Base-by-base conservation (phyloP, 768 basidiomycete genomes). In the Podaxis carcinomalis region DNA sequence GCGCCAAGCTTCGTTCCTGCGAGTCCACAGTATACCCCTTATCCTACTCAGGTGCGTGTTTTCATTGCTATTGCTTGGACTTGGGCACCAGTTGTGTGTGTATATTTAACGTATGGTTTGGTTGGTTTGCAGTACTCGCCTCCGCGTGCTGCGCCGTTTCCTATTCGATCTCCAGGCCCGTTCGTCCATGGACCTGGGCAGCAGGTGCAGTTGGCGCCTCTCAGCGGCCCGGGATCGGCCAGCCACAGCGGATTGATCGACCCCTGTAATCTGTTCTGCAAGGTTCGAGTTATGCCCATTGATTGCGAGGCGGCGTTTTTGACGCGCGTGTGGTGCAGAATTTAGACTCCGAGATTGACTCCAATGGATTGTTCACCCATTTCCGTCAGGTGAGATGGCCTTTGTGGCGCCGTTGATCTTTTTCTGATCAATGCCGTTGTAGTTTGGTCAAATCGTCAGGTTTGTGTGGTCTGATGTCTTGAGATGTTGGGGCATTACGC, bases 391-490 rank as follows among this genome's bases (percentile, higher is more conserved):
- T 91, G 74, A 66, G 79, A 57, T 44, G 65, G 39, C 57, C 49
- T 51, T 9, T 54, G 50, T 46, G 37, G 11, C 52, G 53, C 57
- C 47, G 28, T 56, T 61, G 63, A 14, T 37, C 63, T 64, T 54
- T 51, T 42, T 57, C 32, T 68, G 13, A 72, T 63, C 52, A 52
- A 55, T 46, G 51, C 51, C 51, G 28, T 56, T 62, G 14, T 66
- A 93, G 89, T 96, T 87, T 71, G 94, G 94, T 42, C 86, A 89
- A 74, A 94, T 95, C 64, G 90, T 94, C 64, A 94, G 91, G 87
- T 91, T 40, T 19, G 32, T 39, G 27, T 14, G 52, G 5, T 40
- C 25, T 56, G 14, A 55, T 7, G 35, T 51, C 39, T 19, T 53
- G 3, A 19, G 42, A 44, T 5, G 32, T 51, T n/a, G 50, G n/a